A percentile compares a stretch with the other conserved stretches of the same genome.
Conservation (phyloP, 352 stramenopile species). For the Globisporangium abappressorium region DNA sequence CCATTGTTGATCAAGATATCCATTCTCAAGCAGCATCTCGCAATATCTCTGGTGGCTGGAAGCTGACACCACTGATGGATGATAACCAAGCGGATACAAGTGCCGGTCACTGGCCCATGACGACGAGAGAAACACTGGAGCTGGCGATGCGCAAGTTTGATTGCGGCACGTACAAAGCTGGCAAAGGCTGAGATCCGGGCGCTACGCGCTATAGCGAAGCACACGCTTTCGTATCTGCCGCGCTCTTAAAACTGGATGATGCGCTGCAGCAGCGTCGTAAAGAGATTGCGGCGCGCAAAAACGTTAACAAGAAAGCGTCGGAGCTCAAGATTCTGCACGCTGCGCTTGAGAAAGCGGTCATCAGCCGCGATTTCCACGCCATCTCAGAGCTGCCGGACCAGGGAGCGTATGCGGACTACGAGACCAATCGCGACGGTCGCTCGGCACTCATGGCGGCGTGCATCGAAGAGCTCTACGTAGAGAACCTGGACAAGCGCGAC, state of each 20-base stretch:
- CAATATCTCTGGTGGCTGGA: constrained; percentile 39
- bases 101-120: constrained; percentile 27
- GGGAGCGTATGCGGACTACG: constrained; percentile 66
- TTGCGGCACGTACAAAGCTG: constrained; percentile 29
- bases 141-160: constrained; percentile 46
- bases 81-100: not conserved
- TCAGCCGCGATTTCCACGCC: constrained; percentile 35
- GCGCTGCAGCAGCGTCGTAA: constrained; percentile 19
- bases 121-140: constrained; percentile 42
- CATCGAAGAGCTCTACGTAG: constrained; percentile 52
- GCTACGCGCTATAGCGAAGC: constrained; percentile 40
- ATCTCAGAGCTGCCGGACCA: constrained; percentile 43
- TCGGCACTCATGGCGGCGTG: constrained; percentile 56
- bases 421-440: constrained; percentile 35
- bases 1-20: constrained; percentile 5
- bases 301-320: constrained; percentile 37
- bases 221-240: constrained; percentile 25
- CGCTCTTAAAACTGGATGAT: constrained; percentile 23
- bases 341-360: constrained; percentile 43
- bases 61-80: constrained; percentile 36
- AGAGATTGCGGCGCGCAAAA: constrained; percentile 44
- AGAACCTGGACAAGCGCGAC: constrained; percentile 44
- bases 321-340: constrained; percentile 46
- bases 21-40: constrained; percentile 13
- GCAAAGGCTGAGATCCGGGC: constrained; percentile 34